These are phyloP conservation scores for Kregervanrija fluxuum DNA, from an alignment of 805 yeast genomes.

Conservation along the genomic window DNA sequence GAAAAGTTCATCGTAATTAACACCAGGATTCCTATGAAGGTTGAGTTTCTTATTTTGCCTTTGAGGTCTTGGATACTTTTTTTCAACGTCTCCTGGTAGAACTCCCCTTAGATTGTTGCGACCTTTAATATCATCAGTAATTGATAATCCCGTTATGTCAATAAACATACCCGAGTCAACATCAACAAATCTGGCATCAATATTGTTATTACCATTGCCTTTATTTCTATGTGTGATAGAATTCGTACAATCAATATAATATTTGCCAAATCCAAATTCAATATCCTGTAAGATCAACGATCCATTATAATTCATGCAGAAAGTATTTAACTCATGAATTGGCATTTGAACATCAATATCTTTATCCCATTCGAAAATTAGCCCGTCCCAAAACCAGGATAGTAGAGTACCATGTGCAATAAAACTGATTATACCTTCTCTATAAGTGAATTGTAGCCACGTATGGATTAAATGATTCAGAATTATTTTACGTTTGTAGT, in stretches of 20 bases:
- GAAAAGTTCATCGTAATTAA: neutral
- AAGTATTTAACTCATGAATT: slow-evolving; percentile 38
- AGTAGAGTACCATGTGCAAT: slow-evolving; percentile 31
- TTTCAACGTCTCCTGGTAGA: slow-evolving; percentile 18
- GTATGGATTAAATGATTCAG: slow-evolving; percentile 35
- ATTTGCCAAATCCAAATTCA: slow-evolving; percentile 24
- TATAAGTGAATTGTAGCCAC: slow-evolving; percentile 37
- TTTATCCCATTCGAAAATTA: slow-evolving; percentile 49
- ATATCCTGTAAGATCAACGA: slow-evolving; percentile 34
- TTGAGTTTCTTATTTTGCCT: neutral
- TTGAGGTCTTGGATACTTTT: neutral
- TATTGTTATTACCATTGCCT: slow-evolving; percentile 54
- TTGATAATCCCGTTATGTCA: slow-evolving; percentile 61
- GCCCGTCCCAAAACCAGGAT: slow-evolving; percentile 44
- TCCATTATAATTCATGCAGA: slow-evolving; percentile 37
- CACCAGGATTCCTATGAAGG: neutral
- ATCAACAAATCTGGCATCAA: slow-evolving; percentile 68
- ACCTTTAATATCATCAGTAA: slow-evolving; percentile 21
- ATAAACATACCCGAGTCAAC: slow-evolving; percentile 61
- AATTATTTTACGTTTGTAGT: slow-evolving; percentile 28
- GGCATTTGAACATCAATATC: slow-evolving; percentile 47
- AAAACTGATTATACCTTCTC: slow-evolving; percentile 30
- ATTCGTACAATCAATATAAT: slow-evolving; percentile 32
- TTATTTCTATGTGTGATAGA: slow-evolving; percentile 37
- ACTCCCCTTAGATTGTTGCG: slow-evolving; percentile 24